Evolutionary conservation across 352 stramenopile genomes (phyloP).

Genomic region (Phytopythium helicoides): DNA sequence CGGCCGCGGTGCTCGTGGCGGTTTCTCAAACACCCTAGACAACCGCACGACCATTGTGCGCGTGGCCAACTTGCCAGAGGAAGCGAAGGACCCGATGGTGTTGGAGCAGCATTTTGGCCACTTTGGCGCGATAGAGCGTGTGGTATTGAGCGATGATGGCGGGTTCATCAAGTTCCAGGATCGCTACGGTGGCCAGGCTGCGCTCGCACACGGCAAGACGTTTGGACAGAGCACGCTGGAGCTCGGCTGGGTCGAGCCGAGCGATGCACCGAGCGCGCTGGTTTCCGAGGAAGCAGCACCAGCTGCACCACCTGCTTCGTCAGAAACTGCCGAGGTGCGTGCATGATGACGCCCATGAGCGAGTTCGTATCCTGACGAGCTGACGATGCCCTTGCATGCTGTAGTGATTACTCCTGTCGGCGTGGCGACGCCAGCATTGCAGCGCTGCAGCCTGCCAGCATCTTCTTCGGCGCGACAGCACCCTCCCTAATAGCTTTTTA

Average conservation of each 20-base stretch:
- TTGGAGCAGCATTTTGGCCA: conserved; percentile 86
- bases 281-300: conserved; percentile 7
- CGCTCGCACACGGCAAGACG: conserved; percentile 52
- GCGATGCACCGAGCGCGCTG: conserved; percentile 50
- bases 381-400: too few species aligned
- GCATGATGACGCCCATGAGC: not conserved
- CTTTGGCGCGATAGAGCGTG: conserved; percentile 76
- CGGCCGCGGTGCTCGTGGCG: conserved; percentile 31
- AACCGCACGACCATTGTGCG: conserved; percentile 86
- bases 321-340: not conserved
- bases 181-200: conserved; percentile 68
- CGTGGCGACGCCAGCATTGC: too few species aligned
- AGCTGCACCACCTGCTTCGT: conserved; percentile 3
- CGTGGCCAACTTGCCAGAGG: conserved; percentile 70
- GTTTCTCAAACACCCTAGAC: conserved; percentile 62
- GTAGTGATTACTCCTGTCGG: too few species aligned
- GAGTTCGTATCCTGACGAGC: too few species aligned
- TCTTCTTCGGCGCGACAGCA: too few species aligned
- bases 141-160: conserved; percentile 55
- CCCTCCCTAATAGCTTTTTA: too few species aligned
- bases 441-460: conserved; percentile 10
- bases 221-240: conserved; percentile 60
- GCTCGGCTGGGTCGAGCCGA: conserved; percentile 60
- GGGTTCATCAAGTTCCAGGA: conserved; percentile 87
- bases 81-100: conserved; percentile 69